These are phyloP conservation scores for Nigrospora osmanthi DNA, from an alignment of 2,329 filamentous ascomycete species.

Conservation along the genomic window DNA sequence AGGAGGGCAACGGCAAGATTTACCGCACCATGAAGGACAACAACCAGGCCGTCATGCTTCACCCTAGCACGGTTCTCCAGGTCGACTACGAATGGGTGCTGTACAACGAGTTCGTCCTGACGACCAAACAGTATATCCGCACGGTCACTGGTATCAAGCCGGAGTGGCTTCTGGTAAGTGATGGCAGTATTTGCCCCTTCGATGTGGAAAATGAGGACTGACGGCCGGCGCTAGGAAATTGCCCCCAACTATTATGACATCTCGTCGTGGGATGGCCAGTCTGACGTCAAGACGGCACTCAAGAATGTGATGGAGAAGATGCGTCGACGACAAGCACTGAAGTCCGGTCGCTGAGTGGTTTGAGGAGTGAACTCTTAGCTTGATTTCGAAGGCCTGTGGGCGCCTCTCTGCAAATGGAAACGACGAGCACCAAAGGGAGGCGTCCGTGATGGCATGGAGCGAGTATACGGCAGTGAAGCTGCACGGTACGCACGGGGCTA, in stretches of 20 bases:
- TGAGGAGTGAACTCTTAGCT: too few species aligned
- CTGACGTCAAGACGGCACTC: conserved; percentile 70
- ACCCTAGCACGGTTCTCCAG: conserved; percentile 84
- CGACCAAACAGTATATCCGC: conserved; percentile 95
- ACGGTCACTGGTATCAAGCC: conserved; percentile 87
- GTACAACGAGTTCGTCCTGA: conserved; percentile 97
- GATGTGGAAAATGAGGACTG: not conserved
- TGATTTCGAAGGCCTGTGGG: too few species aligned
- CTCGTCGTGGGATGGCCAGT: conserved; percentile 66
- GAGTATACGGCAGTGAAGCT: too few species aligned
- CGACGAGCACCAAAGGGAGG: too few species aligned
- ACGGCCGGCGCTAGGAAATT: conserved; percentile 58
- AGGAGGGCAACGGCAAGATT: conserved; percentile 77
- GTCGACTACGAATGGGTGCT: conserved; percentile 94
- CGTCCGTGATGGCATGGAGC: too few species aligned
- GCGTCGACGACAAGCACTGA: conserved; percentile 50
- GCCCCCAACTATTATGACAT: conserved; percentile 90
- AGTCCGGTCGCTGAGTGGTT: conserved; percentile 27
- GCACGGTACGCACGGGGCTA: too few species aligned
- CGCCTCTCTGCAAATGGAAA: too few species aligned
- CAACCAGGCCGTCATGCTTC: conserved; percentile 84
- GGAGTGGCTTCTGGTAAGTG: conserved; percentile 82
- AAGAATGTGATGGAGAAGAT: conserved; percentile 51
- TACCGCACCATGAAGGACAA: conserved; percentile 97
- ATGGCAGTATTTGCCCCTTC: not conserved